These are phyloP conservation scores for Stereum hirsutum DNA, from an alignment of 1,284 basidiomycete species.

Conservation along the genomic window DNA sequence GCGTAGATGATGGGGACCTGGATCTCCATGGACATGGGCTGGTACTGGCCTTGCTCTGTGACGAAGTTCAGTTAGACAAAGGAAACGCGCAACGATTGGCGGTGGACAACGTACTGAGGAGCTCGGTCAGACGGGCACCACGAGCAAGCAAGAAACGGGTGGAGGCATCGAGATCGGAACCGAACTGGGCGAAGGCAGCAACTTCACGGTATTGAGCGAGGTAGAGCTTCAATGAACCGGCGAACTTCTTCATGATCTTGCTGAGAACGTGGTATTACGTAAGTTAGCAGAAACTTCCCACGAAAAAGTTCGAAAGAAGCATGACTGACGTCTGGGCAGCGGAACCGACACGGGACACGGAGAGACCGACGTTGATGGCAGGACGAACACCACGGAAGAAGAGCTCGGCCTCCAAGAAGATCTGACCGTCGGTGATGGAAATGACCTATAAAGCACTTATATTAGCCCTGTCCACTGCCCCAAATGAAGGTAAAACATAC, in stretches of 20 bases:
- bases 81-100: too few relatives aligned
- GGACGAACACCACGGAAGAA: slow-evolving; percentile 99
- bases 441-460: slow-evolving; percentile 60
- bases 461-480: slow-evolving; percentile 7
- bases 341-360: slow-evolving; percentile 99
- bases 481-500: slow-evolving; percentile 30
- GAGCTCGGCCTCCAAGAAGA: slow-evolving; percentile 98
- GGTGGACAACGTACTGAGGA: slow-evolving; percentile 40
- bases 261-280: slow-evolving; percentile 26
- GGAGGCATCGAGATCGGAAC: slow-evolving; percentile 98
- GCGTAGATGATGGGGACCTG: slow-evolving; percentile 99
- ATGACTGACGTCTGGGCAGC: slow-evolving; percentile 90
- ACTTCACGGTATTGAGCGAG: slow-evolving; percentile 99
- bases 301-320: neutral
- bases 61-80: slow-evolving; percentile 1
- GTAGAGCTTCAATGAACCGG: slow-evolving; percentile 99
- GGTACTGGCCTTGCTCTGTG: slow-evolving; percentile 89
- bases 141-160: slow-evolving; percentile 95
- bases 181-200: slow-evolving; percentile 98
- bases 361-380: slow-evolving; percentile 99
- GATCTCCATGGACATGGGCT: slow-evolving; percentile 85
- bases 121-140: slow-evolving; percentile 97
- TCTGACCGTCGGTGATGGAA: slow-evolving; percentile 97
- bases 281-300: slow-evolving; percentile 1
- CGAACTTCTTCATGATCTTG: slow-evolving; percentile 99